Conservation (phyloP, 495 filamentous ascomycete species). For the Wilcoxina mikolae region DNA sequence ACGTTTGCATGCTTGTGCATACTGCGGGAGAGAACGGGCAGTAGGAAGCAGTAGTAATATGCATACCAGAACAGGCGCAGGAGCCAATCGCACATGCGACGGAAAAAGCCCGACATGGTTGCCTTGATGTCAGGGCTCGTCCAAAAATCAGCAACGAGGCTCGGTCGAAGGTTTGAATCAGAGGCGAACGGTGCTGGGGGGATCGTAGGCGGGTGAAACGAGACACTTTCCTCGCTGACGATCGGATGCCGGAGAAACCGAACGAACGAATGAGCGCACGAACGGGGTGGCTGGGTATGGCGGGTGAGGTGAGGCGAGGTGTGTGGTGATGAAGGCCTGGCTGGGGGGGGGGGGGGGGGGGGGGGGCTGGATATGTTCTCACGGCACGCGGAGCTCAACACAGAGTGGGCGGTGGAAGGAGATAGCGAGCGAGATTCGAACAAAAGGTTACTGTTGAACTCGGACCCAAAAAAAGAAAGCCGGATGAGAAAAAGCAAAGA, state of each 20-base stretch:
- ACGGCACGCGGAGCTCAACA: background rate
- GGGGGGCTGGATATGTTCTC: background rate
- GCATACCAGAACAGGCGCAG: slow-evolving; percentile 87
- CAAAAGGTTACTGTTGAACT: too few relatives aligned
- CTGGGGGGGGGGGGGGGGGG: background rate
- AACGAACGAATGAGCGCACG: background rate
- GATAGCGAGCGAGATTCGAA: background rate
- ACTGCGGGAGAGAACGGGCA: background rate
- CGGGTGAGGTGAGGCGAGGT: background rate
- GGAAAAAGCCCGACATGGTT: slow-evolving; percentile 75
- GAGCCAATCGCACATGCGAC: slow-evolving; percentile 94
- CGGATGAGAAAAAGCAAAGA: too few relatives aligned
- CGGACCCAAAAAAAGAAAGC: too few relatives aligned
- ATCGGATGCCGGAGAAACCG: background rate
- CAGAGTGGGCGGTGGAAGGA: background rate
- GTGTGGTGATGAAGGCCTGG: background rate
- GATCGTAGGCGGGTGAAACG: background rate
- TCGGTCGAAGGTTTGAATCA: too few relatives aligned
- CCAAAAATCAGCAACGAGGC: too few relatives aligned
- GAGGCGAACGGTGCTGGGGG: background rate
- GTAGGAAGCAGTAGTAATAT: background rate
- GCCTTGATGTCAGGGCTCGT: background rate
- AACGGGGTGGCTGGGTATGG: background rate
- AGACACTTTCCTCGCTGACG: background rate
- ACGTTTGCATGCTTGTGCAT: background rate